Evolutionary conservation across 257 asterid genomes (phyloP).

Genomic region (Sherardia arvensis): DNA sequence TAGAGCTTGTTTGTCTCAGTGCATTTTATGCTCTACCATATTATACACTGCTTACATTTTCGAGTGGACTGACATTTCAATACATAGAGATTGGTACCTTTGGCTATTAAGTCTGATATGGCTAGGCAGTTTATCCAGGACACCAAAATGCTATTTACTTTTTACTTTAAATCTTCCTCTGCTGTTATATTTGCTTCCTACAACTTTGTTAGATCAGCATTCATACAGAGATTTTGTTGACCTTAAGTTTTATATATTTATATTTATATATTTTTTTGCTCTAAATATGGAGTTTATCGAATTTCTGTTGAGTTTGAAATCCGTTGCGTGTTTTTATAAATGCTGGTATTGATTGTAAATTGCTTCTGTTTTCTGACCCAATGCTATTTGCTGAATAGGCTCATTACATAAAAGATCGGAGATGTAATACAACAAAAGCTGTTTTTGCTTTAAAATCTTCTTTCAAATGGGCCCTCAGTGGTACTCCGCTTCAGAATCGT

Average conservation of each 20-base stretch:
- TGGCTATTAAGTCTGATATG: neutral
- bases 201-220: neutral
- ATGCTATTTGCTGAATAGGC: conserved; percentile 41
- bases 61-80: neutral
- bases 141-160: neutral
- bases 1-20: neutral
- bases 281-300: neutral
- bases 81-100: neutral
- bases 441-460: conserved; percentile 67
- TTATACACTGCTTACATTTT: neutral
- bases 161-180: neutral
- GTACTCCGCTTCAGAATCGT: conserved; percentile 97
- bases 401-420: conserved; percentile 82
- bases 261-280: too few species aligned
- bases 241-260: too few species aligned
- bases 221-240: neutral
- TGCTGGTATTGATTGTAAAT: neutral
- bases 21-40: too few species aligned
- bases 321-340: neutral
- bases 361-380: neutral
- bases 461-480: conserved; percentile 93
- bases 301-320: neutral
- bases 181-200: neutral
- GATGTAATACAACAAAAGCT: conserved; percentile 78
- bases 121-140: neutral